Conservation (phyloP, 2,329 filamentous ascomycete species). For the Botrytis galanthina region DNA sequence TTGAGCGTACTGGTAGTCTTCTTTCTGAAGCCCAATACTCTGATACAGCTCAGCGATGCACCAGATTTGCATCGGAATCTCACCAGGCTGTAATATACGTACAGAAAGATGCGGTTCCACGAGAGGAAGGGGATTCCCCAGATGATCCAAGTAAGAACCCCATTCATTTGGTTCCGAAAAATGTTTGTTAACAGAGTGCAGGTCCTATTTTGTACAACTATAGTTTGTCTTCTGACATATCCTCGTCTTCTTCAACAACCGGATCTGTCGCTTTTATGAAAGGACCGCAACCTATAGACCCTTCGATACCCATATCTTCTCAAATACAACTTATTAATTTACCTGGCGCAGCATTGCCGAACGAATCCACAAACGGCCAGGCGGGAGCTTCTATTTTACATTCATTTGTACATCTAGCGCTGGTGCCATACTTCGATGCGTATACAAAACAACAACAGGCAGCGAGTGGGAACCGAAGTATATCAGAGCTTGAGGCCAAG, state of each 20-base stretch:
- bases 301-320: constrained; percentile 73
- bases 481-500: constrained; percentile 84
- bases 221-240: constrained; percentile 77
- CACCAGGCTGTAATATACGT: constrained; percentile 81
- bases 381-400: constrained; percentile 74
- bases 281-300: constrained; percentile 82
- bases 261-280: constrained; percentile 89
- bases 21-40: constrained; percentile 68
- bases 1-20: constrained; percentile 78
- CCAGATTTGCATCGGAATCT: constrained; percentile 83
- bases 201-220: constrained; percentile 65
- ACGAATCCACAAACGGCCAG: constrained; percentile 63
- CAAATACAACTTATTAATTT: constrained; percentile 94
- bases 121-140: constrained; percentile 32
- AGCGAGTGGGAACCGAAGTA: constrained; percentile 62
- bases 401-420: constrained; percentile 83
- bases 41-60: constrained; percentile 84
- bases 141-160: constrained; percentile 41
- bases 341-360: constrained; percentile 68
- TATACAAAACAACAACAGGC: constrained; percentile 81
- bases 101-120: constrained; percentile 70
- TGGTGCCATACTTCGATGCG: constrained; percentile 96
- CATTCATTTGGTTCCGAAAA: background rate
- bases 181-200: constrained; percentile 41
- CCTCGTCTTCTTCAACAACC: constrained; percentile 73